phyloP scores from a whole-genome alignment of 2,329 filamentous ascomycete species.

The Pyrenophora seminiperda region DNA sequence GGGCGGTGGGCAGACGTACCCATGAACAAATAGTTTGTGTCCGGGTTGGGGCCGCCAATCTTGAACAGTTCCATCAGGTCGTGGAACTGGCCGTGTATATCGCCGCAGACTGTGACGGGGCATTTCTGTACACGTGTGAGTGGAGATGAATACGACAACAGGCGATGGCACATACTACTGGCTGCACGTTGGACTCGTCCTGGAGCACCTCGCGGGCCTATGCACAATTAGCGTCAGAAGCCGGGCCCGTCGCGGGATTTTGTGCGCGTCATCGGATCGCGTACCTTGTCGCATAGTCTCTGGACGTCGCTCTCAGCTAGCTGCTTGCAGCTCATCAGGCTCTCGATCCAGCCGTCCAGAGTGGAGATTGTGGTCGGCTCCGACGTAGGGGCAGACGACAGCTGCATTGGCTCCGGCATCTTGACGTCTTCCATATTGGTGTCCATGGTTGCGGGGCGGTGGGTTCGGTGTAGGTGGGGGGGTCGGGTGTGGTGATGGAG shows the following conservation, averaged over 20 bases:
- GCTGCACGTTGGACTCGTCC: constrained; percentile 98
- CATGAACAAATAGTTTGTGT: constrained; percentile 99
- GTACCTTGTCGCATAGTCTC: constrained; percentile 94
- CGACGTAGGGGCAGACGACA: constrained; percentile 68
- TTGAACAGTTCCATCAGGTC: constrained; percentile 99
- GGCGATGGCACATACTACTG: constrained; percentile 71
- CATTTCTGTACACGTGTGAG: constrained; percentile 69
- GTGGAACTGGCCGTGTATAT: constrained; percentile 99
- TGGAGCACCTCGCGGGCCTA: constrained; percentile 95
- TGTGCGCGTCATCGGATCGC: constrained; percentile 10
- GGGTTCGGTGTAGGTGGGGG: constrained; percentile 27
- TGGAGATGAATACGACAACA: background rate
- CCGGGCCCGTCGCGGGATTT: background rate
- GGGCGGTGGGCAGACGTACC: constrained; percentile 56
- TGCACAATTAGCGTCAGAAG: constrained; percentile 21
- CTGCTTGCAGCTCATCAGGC: constrained; percentile 98
- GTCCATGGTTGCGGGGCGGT: constrained; percentile 70
- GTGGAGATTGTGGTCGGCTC: constrained; percentile 91
- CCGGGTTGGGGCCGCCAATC: constrained; percentile 95
- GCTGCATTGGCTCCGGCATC: constrained; percentile 75
- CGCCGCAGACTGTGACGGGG: constrained; percentile 96
- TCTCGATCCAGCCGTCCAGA: constrained; percentile 98
- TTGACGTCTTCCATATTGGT: constrained; percentile 99
- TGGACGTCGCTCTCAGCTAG: constrained; percentile 92
- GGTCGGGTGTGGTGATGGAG: constrained; percentile 38